Conservation (phyloP, 2,329 filamentous ascomycete genomes). For the Trichophyton mentagrophytes region DNA sequence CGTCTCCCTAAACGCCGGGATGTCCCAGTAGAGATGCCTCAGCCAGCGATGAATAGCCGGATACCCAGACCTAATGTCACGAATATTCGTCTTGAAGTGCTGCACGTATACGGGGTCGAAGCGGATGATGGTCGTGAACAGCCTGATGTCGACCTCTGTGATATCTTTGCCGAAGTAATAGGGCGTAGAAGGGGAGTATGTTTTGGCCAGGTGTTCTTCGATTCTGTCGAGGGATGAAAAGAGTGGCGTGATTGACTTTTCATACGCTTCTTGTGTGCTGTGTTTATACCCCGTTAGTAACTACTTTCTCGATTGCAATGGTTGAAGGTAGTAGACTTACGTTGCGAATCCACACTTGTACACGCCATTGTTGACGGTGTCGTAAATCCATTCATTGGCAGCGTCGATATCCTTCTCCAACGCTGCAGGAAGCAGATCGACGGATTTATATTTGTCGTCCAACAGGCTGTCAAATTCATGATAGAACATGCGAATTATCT, state of each 20-base stretch:
- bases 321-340: conserved; percentile 7
- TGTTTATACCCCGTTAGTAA: not conserved
- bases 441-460: conserved; percentile 43
- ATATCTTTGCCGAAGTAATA: conserved; percentile 64
- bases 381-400: conserved; percentile 70
- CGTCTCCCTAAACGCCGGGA: conserved; percentile 63
- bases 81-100: conserved; percentile 69
- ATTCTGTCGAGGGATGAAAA: conserved; percentile 66
- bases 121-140: conserved; percentile 60
- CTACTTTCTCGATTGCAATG: not conserved
- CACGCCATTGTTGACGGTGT: conserved; percentile 41
- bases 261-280: conserved; percentile 63
- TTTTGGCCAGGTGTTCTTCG: conserved; percentile 53
- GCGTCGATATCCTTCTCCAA: conserved; percentile 60
- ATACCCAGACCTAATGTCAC: conserved; percentile 73
- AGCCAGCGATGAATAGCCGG: conserved; percentile 71
- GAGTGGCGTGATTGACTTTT: conserved; percentile 55
- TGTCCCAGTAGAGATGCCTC: conserved; percentile 71
- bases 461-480: conserved; percentile 64
- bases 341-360: conserved; percentile 65
- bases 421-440: conserved; percentile 55
- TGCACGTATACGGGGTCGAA: conserved; percentile 74
- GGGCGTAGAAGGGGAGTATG: conserved; percentile 17
- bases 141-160: conserved; percentile 70
- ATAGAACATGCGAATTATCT: conserved; percentile 86